These are phyloP conservation scores for Mortierella sp. DNA, from an alignment of 371 early-diverging fungal species.

Conservation along the genomic window DNA sequence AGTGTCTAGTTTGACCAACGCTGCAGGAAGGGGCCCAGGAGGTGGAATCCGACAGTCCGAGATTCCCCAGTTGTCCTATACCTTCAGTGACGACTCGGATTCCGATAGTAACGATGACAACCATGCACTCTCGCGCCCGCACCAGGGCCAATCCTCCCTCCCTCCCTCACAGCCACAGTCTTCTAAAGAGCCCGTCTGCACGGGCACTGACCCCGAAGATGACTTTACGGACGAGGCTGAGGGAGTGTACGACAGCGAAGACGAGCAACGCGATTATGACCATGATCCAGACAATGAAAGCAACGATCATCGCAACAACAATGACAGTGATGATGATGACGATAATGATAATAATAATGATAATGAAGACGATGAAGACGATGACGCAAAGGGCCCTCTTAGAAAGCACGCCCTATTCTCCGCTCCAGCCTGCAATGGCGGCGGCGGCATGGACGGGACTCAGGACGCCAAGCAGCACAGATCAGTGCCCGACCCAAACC, in stretches of 20 bases:
- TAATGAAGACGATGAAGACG: too few species aligned
- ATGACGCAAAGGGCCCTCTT: not conserved
- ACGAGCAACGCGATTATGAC: conserved; percentile 19
- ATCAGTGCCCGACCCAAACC: not conserved
- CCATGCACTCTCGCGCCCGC: not conserved
- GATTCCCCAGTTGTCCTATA: conserved; percentile 38
- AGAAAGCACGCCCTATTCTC: not conserved
- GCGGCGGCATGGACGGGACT: not conserved
- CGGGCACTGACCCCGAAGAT: not conserved
- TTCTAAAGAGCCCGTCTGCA: too few species aligned
- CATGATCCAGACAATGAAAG: conserved; percentile 6
- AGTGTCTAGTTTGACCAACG: too few species aligned
- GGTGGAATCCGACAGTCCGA: conserved; percentile 7
- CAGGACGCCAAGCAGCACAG: not conserved
- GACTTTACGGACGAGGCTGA: not conserved
- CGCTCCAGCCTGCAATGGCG: not conserved
- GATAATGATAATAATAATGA: not conserved
- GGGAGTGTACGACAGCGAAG: conserved; percentile 21
- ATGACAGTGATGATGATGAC: not conserved
- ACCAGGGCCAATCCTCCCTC: too few species aligned
- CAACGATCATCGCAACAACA: conserved; percentile 4
- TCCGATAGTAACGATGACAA: conserved; percentile 14
- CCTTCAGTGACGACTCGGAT: conserved; percentile 34
- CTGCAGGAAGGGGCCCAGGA: not conserved
- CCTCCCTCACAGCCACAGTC: too few species aligned